Percentiles rank a stretch among this genome's conserved stretches.
These are phyloP conservation scores for Fragilariopsis cylindrus DNA, from an alignment of 108 stramenopile species.

Conservation along the genomic window DNA sequence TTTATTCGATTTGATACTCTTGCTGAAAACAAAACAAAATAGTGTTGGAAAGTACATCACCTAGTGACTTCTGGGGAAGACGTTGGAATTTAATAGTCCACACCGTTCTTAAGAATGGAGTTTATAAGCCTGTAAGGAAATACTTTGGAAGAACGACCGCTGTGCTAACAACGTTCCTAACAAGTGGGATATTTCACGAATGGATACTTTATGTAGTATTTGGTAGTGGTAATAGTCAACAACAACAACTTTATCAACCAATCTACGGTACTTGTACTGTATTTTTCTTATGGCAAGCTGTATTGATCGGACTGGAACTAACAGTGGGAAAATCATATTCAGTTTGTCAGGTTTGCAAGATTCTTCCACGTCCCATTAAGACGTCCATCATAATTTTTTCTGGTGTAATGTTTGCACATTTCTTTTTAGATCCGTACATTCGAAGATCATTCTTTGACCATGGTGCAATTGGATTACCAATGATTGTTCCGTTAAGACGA, in stretches of 20 bases:
- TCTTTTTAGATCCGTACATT: slow-evolving; percentile 59
- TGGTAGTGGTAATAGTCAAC: slow-evolving; percentile 13
- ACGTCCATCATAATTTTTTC: slow-evolving; percentile 47
- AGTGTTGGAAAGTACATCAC: slow-evolving; percentile 47
- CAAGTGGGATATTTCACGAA: slow-evolving; percentile 76
- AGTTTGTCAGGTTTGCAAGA: neutral
- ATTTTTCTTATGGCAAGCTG: slow-evolving; percentile 74
- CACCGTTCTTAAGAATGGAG: slow-evolving; percentile 60
- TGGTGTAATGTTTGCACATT: slow-evolving; percentile 62
- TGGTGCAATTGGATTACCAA: slow-evolving; percentile 33
- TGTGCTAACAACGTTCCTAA: slow-evolving; percentile 56
- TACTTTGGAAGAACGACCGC: slow-evolving; percentile 28
- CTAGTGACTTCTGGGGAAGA: slow-evolving; percentile 73
- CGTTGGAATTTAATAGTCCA: slow-evolving; percentile 77
- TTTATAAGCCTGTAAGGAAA: slow-evolving; percentile 64
- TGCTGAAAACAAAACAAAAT: no score
- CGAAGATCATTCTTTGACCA: slow-evolving; percentile 45
- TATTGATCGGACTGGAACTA: slow-evolving; percentile 47
- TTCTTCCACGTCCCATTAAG: slow-evolving; percentile 39
- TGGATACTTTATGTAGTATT: slow-evolving; percentile 44
- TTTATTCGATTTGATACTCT: neutral
- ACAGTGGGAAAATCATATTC: slow-evolving; percentile 23
- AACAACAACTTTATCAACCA: slow-evolving; percentile 14
- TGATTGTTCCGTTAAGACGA: slow-evolving; percentile 17
- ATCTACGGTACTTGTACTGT: slow-evolving; percentile 43